A percentile compares a stretch with the other conserved stretches of the same genome.
These are phyloP conservation scores for Phytophthora pluvialis DNA, from an alignment of 352 stramenopile species.

Conservation along the genomic window DNA sequence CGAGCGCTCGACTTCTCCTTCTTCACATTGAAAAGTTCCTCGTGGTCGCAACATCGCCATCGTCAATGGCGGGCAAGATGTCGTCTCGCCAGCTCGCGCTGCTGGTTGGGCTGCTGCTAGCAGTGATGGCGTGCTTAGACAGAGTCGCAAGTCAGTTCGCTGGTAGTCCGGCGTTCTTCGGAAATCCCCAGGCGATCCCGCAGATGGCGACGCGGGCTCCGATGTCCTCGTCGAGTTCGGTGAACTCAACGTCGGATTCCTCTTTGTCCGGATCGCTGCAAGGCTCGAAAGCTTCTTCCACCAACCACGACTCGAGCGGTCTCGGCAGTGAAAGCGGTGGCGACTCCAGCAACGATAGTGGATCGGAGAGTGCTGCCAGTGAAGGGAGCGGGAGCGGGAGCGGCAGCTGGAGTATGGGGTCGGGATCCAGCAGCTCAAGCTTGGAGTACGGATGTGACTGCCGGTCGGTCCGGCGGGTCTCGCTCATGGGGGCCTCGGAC, in stretches of 20 bases:
- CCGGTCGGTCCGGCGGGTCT: conserved; percentile 51
- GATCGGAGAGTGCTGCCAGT: conserved; percentile 8
- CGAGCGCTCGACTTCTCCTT: neutral
- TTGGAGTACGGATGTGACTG: conserved; percentile 57
- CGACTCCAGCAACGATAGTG: conserved; percentile 2
- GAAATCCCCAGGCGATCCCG: conserved; percentile 8
- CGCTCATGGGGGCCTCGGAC: conserved; percentile 74
- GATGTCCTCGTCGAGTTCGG: neutral
- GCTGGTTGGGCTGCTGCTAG: conserved; percentile 20
- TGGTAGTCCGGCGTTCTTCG: conserved; percentile 3
- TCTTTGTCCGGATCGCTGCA: conserved; percentile 20
- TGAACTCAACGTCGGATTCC: conserved; percentile 8
- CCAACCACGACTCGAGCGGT: conserved; percentile 2
- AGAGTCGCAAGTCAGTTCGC: conserved; percentile 19
- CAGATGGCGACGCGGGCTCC: conserved; percentile 9
- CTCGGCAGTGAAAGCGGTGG: neutral
- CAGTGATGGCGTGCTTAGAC: neutral
- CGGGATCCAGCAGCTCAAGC: conserved; percentile 36
- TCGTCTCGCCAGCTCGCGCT: conserved; percentile 8
- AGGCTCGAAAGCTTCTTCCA: conserved; percentile 19
- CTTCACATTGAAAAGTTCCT: conserved; percentile 19
- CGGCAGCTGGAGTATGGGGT: conserved; percentile 26
- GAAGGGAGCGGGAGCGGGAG: conserved; percentile 28
- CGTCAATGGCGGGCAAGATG: neutral
- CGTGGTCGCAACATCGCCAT: conserved; percentile 10